These are phyloP conservation scores for Leccinum longicurvipes DNA, from an alignment of 768 basidiomycete species.

Conservation along the genomic window DNA sequence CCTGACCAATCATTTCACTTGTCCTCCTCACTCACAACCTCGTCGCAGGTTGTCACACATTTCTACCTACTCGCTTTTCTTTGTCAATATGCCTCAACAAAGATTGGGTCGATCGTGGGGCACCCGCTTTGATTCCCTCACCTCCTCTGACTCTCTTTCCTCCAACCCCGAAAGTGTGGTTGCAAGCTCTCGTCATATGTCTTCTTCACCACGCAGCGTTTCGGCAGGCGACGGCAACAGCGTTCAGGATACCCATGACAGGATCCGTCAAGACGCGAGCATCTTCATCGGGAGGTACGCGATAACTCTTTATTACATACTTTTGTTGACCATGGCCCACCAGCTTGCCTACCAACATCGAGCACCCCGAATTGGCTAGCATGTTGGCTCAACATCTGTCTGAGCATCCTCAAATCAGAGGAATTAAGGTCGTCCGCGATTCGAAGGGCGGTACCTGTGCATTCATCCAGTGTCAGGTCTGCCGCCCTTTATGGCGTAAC, in stretches of 20 bases:
- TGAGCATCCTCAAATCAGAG: slow-evolving; percentile 60
- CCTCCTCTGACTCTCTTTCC: slow-evolving; percentile 46
- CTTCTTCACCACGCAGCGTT: slow-evolving; percentile 15
- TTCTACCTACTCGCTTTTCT: slow-evolving; percentile 12
- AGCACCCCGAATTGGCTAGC: slow-evolving; percentile 57
- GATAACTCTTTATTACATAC: not conserved
- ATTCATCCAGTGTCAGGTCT: slow-evolving; percentile 82
- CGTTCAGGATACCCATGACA: slow-evolving; percentile 37
- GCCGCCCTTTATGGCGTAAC: slow-evolving; percentile 10
- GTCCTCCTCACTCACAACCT: slow-evolving; percentile 3
- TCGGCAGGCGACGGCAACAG: slow-evolving; percentile 29
- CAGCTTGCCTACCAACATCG: slow-evolving; percentile 70
- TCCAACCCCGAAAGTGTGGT: slow-evolving; percentile 28
- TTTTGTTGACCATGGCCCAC: slow-evolving; percentile 9
- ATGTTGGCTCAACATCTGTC: slow-evolving; percentile 67
- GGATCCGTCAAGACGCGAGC: slow-evolving; percentile 69
- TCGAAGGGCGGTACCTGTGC: slow-evolving; percentile 77
- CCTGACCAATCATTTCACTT: slow-evolving; percentile 15
- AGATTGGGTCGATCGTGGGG: slow-evolving; percentile 57
- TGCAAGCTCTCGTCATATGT: slow-evolving; percentile 5
- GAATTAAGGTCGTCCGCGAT: slow-evolving; percentile 70
- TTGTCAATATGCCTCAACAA: slow-evolving; percentile 42
- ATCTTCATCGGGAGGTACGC: slow-evolving; percentile 80
- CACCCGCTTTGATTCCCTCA: slow-evolving; percentile 67
- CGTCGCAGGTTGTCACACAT: slow-evolving; percentile 11